Base-by-base conservation (phyloP, 2,329 filamentous ascomycete genomes). In the Apiospora pterosperma region DNA sequence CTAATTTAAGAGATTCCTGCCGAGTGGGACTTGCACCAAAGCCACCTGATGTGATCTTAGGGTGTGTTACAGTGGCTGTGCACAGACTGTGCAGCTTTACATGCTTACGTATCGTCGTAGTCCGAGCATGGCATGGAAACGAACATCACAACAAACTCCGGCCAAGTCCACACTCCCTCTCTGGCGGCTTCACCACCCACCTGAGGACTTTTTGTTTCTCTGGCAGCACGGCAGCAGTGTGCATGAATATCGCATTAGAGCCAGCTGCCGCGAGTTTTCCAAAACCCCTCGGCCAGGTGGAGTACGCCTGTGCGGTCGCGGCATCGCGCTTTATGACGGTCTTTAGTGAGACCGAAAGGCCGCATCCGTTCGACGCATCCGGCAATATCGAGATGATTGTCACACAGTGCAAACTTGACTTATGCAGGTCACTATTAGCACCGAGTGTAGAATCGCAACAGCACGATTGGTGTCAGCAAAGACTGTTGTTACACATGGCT, bases 281-380 rank as follows among this genome's bases (percentile, higher is more conserved):
- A 5, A 23, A 28, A 28, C 44, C 28, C 23, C 48, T 55, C 48
- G 28, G n/a, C 16, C 28, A 34, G 25, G 48, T 34, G 48, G 48
- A 55, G 48, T n/a, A 34, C 34, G 48, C 28, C n/a, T 31, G 48
- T 55, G 48, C n/a, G 48, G 48, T 31, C 59, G 59, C 59, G 36
- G 59, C 59, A 61, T 61, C 60, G 60, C 60, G 16, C 36, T 36
- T 62, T 25, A 42, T 4, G 41, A 62, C 60, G 60, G 60, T 36
- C 38, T 62, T 62, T 42, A 62, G 25, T 62, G 60, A 62, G 60
- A 62, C 60, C 60, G 60, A 62, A 36, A 34, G 41, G 38, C 16
- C 60, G 25, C 28, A 55, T 31, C 25, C 48, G 48, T 25, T 55
- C 34, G 48, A 55, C 48, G 48, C 48, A 55, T 55, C 31, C 48